Evolutionary conservation across 2,329 filamentous ascomycete species (phyloP), one percentile per base, ranked within the genome.

Genomic region (Fusarium aywerte): DNA sequence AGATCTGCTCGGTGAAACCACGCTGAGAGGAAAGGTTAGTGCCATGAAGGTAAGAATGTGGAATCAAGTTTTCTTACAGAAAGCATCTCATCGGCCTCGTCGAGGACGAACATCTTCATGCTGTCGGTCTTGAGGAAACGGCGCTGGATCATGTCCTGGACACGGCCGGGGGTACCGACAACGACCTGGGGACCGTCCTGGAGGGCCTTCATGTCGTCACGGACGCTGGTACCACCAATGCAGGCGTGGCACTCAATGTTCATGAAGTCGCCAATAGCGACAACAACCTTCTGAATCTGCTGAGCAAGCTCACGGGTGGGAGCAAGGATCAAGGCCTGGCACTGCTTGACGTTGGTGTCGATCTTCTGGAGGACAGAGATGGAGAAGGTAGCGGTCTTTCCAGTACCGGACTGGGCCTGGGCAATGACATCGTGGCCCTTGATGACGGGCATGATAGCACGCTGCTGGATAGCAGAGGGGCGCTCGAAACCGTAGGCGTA

Each of bases 401-500:
- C 96, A 81, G 96, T 99, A 88, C 96, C 96, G 76, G 96, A 99
- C 88, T 99, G 96, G 77, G 96, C 96, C 88, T 99, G 96, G 72
- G 96, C 96, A 81, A 99, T 99, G 78, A 99, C 96, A 89, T 99
- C 96, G 87, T 95, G 93, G 76, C 93, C 94, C 90, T 98, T 97
- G 88, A 99, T 98, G 80, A 99, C 96, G 79, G 96, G 96, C 92
- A 98, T 97, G 84, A 99, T 99, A 76, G 96, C 96, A 80, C 96
- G 95, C 91, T 97, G 93, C 91, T 99, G 96, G 77, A 99, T 99
- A 81, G 96, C 95, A 85, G 96, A 99, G 70, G 96, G 96, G 75
- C 96, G 94, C 90, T 99, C 96, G 87, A 99, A 99, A 92, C 96
- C 96, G 83, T 99, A 99, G 81, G 96, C 96, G 83, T 98, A 99